These are phyloP conservation scores for Auriscalpium microsporum DNA, from an alignment of 768 basidiomycete genomes.

Conservation along the genomic window DNA sequence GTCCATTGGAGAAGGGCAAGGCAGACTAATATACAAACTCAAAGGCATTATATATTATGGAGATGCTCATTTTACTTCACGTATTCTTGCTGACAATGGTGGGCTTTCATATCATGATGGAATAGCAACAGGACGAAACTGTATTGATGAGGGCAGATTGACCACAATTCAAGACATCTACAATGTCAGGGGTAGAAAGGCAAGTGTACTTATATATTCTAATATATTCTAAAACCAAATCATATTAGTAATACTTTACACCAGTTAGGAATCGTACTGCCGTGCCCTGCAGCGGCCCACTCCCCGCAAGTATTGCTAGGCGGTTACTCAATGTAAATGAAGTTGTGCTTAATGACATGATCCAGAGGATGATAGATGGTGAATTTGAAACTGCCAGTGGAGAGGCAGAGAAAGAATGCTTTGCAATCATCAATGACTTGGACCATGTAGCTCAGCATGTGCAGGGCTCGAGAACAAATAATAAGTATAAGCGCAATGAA, in stretches of 20 bases:
- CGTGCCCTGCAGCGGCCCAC: neutral
- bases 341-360: neutral
- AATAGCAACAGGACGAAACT: neutral
- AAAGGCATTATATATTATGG: slow-evolving; percentile 18
- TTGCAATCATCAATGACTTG: slow-evolving; percentile 4
- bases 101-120: slow-evolving; percentile 23
- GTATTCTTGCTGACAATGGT: slow-evolving; percentile 11
- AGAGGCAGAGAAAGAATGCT: slow-evolving; percentile 4
- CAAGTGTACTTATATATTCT: neutral
- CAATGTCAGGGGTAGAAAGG: neutral
- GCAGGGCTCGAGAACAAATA: slow-evolving; percentile 6
- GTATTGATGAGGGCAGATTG: neutral
- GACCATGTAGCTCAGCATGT: slow-evolving; percentile 13
- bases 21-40: neutral
- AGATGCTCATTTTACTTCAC: slow-evolving; percentile 16
- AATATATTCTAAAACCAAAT: neutral
- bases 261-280: neutral
- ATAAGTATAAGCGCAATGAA: slow-evolving; percentile 13
- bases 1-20: neutral
- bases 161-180: neutral
- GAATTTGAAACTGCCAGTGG: slow-evolving; percentile 1
- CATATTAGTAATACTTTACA: neutral
- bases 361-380: neutral
- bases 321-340: slow-evolving; percentile 1
- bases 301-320: slow-evolving; percentile 1